Evolutionary conservation across 2,329 filamentous ascomycete species (phyloP).

Genomic region (Paecilomyces formosus): DNA sequence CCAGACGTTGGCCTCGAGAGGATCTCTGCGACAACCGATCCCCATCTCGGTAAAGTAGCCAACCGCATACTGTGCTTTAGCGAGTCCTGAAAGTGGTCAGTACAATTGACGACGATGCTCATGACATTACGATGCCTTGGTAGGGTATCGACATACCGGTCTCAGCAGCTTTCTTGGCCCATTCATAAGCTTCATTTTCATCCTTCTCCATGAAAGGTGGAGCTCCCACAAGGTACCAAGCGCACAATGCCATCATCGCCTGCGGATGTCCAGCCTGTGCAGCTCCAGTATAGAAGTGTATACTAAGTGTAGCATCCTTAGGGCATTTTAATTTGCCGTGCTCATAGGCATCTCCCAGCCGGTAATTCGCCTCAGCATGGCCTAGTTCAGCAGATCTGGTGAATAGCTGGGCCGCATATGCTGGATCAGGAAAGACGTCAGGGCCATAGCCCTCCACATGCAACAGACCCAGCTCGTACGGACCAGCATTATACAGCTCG

Average conservation of each 20-base stretch:
- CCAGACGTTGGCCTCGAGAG: constrained; percentile 97
- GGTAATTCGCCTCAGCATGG: constrained; percentile 75
- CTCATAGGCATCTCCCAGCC: constrained; percentile 95
- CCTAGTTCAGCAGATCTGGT: constrained; percentile 91
- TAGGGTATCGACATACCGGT: constrained; percentile 54
- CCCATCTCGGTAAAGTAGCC: constrained; percentile 99
- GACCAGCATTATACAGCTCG: constrained; percentile 82
- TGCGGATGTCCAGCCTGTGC: constrained; percentile 75
- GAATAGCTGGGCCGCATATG: constrained; percentile 87
- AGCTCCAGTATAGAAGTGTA: constrained; percentile 94
- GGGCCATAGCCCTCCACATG: constrained; percentile 93
- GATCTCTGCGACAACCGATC: constrained; percentile 86
- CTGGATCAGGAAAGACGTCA: constrained; percentile 84
- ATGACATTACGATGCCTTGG: background rate
- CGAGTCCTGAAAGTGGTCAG: constrained; percentile 29
- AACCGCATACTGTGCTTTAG: constrained; percentile 81
- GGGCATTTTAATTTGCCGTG: constrained; percentile 83
- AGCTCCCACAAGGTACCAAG: constrained; percentile 96
- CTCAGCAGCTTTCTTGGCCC: constrained; percentile 81
- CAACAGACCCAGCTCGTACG: constrained; percentile 79
- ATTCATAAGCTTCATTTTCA: constrained; percentile 92
- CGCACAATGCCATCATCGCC: constrained; percentile 97
- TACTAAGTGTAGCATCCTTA: constrained; percentile 81
- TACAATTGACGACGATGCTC: background rate
- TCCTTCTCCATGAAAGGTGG: constrained; percentile 89